A percentile compares a stretch with the other conserved stretches of the same genome.
These are phyloP conservation scores for Aspergillus sp. DNA, from an alignment of 2,329 filamentous ascomycete genomes.

Conservation along the genomic window DNA sequence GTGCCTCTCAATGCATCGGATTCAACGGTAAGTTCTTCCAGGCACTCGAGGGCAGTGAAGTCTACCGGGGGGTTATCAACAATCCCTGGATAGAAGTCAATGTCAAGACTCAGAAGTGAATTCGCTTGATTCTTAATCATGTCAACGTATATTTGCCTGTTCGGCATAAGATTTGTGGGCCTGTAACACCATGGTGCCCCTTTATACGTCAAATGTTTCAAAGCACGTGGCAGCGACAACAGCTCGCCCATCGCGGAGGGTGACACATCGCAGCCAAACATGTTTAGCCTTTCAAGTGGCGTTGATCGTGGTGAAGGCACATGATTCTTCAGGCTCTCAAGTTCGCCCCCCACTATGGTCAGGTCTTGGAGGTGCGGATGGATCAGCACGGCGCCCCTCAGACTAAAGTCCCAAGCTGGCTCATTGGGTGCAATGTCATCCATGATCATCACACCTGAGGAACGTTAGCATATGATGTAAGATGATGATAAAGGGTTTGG, in stretches of 20 bases:
- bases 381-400: conserved; percentile 2
- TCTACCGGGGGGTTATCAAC: not conserved
- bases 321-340: not conserved
- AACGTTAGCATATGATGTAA: not conserved
- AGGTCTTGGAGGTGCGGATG: conserved; percentile 6
- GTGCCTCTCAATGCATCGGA: not conserved
- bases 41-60: not conserved
- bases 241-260: not conserved
- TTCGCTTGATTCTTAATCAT: not conserved
- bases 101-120: conserved; percentile 2
- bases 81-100: not conserved
- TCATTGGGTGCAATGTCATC: not conserved
- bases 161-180: not conserved
- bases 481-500: not conserved
- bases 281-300: not conserved
- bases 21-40: conserved; percentile 9
- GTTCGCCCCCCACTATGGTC: conserved; percentile 1
- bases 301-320: not conserved
- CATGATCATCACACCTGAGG: conserved; percentile 4
- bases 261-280: conserved; percentile 1
- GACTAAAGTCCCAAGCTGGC: not conserved
- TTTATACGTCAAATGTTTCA: not conserved
- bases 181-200: not conserved
- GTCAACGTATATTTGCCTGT: not conserved
- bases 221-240: not conserved